A percentile compares a stretch with the other conserved stretches of the same genome.
phyloP scores from a whole-genome alignment of 208 protist genomes.

The Acanthamoeba sp. region DNA sequence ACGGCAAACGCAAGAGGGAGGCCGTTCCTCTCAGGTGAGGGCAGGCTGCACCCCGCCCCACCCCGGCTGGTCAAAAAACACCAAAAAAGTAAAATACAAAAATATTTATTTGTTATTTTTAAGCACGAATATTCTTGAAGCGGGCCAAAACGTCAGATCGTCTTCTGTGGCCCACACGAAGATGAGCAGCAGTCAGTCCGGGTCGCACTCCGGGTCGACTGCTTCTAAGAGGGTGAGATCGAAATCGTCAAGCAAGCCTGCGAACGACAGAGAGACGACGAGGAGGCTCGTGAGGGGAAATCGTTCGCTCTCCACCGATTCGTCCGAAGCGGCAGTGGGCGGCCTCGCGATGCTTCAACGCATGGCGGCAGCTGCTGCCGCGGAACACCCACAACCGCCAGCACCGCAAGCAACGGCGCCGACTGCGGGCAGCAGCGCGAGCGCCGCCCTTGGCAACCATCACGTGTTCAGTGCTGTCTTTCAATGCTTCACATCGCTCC shows the following conservation, averaged over 20 bases:
- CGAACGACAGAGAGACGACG: not conserved
- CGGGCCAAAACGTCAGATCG: not conserved
- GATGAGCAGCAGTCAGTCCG: not conserved
- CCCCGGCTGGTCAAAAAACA: not conserved
- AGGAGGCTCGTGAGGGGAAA: not conserved
- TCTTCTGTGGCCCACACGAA: not conserved
- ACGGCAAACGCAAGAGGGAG: not conserved
- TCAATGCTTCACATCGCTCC: slow-evolving; percentile 33
- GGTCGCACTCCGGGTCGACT: not conserved
- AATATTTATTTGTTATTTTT: too few relatives aligned
- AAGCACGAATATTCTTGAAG: too few relatives aligned
- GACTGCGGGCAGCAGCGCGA: not conserved
- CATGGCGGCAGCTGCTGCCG: not conserved
- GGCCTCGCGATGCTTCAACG: not conserved
- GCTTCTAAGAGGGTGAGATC: not conserved
- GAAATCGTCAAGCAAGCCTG: not conserved
- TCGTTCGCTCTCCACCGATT: not conserved
- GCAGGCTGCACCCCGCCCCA: not conserved
- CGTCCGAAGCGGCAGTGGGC: not conserved
- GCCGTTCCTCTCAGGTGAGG: not conserved
- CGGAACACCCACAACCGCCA: not conserved
- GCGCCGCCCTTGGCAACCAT: not conserved
- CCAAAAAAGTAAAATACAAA: too few relatives aligned
- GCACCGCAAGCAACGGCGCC: not conserved
- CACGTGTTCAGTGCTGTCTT: not conserved